Percentiles rank a stretch among this genome's conserved stretches.
Evolutionary conservation across 2,329 filamentous ascomycete genomes (phyloP).

Genomic region (Trichoderma hamatum): DNA sequence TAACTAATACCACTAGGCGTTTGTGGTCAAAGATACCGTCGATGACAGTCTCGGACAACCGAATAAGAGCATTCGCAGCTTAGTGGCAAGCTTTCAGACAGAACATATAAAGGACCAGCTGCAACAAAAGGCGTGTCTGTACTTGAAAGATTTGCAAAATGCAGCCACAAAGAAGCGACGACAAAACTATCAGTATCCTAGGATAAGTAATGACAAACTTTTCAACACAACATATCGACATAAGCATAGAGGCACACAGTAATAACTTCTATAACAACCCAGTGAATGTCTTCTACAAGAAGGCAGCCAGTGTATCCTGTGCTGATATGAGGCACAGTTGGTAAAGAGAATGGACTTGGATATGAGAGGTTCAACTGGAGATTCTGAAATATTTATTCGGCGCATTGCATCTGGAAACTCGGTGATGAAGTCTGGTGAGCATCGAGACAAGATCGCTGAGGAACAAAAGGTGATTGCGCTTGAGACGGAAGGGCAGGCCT

Average conservation of each 20-base stretch:
- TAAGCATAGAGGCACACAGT: background rate
- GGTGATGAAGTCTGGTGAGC: conserved; percentile 43
- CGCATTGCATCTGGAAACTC: conserved; percentile 35
- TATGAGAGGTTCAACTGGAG: background rate
- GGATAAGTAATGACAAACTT: background rate
- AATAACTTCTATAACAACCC: background rate
- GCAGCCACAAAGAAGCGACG: background rate
- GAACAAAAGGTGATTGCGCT: conserved; percentile 29
- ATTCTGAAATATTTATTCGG: background rate
- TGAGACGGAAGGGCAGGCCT: conserved; percentile 40
- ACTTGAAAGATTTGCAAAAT: background rate
- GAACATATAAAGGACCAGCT: conserved; percentile 17
- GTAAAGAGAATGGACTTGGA: background rate
- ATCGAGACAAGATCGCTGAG: conserved; percentile 39
- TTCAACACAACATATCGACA: background rate
- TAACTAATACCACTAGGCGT: conserved; percentile 31
- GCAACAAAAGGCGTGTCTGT: background rate
- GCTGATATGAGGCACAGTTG: background rate
- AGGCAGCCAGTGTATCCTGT: background rate
- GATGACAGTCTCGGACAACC: conserved; percentile 34
- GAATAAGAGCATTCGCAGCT: conserved; percentile 34
- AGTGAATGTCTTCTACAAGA: background rate
- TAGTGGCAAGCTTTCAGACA: conserved; percentile 34
- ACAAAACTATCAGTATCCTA: background rate
- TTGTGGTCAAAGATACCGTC: conserved; percentile 34